Evolutionary conservation across 1,139 yeast genomes (phyloP).

Genomic region (Diutina mesorugosa): DNA sequence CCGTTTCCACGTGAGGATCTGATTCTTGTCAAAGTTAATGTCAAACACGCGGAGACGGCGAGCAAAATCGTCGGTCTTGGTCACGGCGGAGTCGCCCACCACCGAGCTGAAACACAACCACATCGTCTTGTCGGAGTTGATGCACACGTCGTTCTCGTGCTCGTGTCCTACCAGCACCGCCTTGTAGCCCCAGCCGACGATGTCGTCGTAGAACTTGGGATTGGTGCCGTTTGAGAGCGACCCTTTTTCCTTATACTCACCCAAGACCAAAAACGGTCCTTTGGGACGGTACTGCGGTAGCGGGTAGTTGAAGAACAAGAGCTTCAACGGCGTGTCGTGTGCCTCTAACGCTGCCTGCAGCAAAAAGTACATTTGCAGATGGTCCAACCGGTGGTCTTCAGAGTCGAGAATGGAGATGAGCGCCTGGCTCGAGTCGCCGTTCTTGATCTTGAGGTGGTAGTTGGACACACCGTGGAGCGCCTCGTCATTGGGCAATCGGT

Average conservation of each 20-base stretch:
- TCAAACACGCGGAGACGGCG: background rate
- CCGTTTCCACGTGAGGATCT: background rate
- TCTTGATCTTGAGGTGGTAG: slow-evolving; percentile 13
- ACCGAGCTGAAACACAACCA: slow-evolving; percentile 53
- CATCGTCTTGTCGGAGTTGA: slow-evolving; percentile 15
- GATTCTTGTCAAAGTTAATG: background rate
- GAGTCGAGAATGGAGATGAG: slow-evolving; percentile 1
- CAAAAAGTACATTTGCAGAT: slow-evolving; percentile 5
- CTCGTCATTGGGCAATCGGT: slow-evolving; percentile 34
- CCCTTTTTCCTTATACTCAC: slow-evolving; percentile 34
- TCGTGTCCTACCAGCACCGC: slow-evolving; percentile 43
- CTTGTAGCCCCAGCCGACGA: slow-evolving; percentile 16
- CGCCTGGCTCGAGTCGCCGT: background rate
- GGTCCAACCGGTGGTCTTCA: slow-evolving; percentile 4
- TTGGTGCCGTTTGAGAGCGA: slow-evolving; percentile 14
- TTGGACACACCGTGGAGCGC: slow-evolving; percentile 24
- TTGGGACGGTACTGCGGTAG: slow-evolving; percentile 38
- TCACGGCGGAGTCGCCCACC: background rate
- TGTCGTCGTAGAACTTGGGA: slow-evolving; percentile 21
- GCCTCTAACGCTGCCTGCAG: slow-evolving; percentile 5
- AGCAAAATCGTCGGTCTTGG: background rate
- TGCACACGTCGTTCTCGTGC: slow-evolving; percentile 43
- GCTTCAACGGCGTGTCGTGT: slow-evolving; percentile 12
- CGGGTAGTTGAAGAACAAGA: slow-evolving; percentile 39
- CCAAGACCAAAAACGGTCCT: slow-evolving; percentile 35